Conservation (phyloP, 441 rosid species). For the Lepidium campestre region DNA sequence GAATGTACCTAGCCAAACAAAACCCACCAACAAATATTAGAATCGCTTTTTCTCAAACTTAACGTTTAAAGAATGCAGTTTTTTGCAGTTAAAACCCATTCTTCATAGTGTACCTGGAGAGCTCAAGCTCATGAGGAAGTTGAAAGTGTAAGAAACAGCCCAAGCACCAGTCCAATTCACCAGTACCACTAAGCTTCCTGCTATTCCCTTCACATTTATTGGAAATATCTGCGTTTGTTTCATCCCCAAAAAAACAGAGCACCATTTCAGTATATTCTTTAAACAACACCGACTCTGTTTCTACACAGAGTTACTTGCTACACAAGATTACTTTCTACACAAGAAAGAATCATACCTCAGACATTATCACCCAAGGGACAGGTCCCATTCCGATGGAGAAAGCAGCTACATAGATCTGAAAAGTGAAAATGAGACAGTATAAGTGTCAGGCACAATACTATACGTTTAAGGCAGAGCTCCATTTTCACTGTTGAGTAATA, state of each 20-base stretch:
- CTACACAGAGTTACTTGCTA: neutral
- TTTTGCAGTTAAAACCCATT: neutral
- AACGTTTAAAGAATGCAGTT: neutral
- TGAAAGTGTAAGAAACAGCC: constrained; percentile 82
- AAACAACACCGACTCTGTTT: neutral
- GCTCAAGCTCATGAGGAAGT: constrained; percentile 82
- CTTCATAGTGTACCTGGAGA: constrained; percentile 42
- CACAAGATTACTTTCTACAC: neutral
- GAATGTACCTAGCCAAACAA: constrained; percentile 62
- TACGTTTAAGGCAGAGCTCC: neutral
- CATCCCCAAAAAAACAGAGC: neutral
- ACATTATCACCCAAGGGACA: constrained; percentile 96
- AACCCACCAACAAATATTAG: neutral
- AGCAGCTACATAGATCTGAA: constrained; percentile 55
- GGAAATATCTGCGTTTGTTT: constrained; percentile 69
- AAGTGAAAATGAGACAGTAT: neutral
- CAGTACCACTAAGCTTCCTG: constrained; percentile 83
- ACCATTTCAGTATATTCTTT: neutral
- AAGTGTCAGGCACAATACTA: neutral
- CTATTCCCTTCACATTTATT: constrained; percentile 71
- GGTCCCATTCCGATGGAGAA: constrained; percentile 93
- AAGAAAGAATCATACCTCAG: constrained; percentile 55
- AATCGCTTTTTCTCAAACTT: neutral
- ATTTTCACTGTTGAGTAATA: neutral
- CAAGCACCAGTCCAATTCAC: constrained; percentile 95